Evolutionary conservation across 2,329 filamentous ascomycete genomes (phyloP), one percentile per base, ranked within the genome.

Genomic region (Cercospora sojina): DNA sequence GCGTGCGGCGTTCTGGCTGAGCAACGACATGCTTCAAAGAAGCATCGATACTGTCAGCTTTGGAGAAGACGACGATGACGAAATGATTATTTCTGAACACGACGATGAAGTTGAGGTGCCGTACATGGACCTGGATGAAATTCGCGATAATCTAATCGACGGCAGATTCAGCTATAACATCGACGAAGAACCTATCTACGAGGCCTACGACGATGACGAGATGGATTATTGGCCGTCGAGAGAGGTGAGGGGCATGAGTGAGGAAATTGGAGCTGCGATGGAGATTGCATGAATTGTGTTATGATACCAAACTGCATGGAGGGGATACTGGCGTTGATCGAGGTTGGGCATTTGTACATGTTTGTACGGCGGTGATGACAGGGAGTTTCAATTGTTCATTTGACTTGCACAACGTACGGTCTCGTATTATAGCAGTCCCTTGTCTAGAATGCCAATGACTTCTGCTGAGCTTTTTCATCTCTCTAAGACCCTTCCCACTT

Each of bases 1-100:
- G 82, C 89, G 93, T 56, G 92, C 92, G 13, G 87, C 86, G 68
- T 97, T 92, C 79, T 97, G 93, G 94, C 85, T 97, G 3, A 92
- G 93, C 49, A 88, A 92, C 68, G 84, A 81, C 43, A 82, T 84
- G 25, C 51, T 71, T 13, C 59, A 68, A 32, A 49, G 67, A 18
- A 71, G 70, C 32, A 72, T 74, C 59, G 72, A 75, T 27, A 72
- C 68, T 16, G 59, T 64, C 5, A 71, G 69, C 64, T 71, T 71
- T 20, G 75, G 73, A 12, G 75, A 77, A 59, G 76, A 78, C 59
- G 75, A 77, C 43, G 75, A 77, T 18, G 74, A 77, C 25, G 73
- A 72, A 29, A 74, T 74, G 67, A 49, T 72, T 1, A 70, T 72
- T 8, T 49, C 55, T n/a, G 67, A 67, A 16, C 69, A 68, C 20